These are phyloP conservation scores for Farysia itapuensis DNA, from an alignment of 1,284 basidiomycete genomes.

Conservation along the genomic window DNA sequence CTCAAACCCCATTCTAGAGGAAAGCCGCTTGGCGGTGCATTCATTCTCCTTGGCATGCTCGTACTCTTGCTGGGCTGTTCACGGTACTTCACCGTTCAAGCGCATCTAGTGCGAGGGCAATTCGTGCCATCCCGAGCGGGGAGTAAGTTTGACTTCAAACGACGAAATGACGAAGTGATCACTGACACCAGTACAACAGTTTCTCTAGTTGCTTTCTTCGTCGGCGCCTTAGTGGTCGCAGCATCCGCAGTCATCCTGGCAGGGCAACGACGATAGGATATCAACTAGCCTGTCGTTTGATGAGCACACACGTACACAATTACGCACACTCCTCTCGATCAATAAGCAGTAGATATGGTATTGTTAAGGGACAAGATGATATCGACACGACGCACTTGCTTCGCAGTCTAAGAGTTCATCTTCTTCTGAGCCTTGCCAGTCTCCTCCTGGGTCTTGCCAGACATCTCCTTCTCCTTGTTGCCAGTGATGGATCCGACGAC, in stretches of 20 bases:
- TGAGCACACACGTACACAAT: too few relatives aligned
- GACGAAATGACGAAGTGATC: too few relatives aligned
- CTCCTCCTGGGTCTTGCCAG: conserved; percentile 43
- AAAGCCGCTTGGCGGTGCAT: conserved; percentile 47
- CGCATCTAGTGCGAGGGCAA: conserved; percentile 32
- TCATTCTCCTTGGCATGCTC: conserved; percentile 45
- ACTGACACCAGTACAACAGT: too few relatives aligned
- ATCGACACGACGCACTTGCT: too few relatives aligned
- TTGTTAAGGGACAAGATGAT: too few relatives aligned
- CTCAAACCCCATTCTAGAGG: too few relatives aligned
- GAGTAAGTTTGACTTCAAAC: conserved; percentile 34
- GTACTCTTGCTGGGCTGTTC: conserved; percentile 38
- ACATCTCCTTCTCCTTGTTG: conserved; percentile 42
- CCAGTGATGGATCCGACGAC: conserved; percentile 48
- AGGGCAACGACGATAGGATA: too few relatives aligned
- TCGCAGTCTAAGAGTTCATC: conserved; percentile 34
- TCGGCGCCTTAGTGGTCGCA: conserved; percentile 34
- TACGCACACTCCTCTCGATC: too few relatives aligned
- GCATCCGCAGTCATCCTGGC: conserved; percentile 31
- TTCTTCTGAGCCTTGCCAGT: conserved; percentile 47
- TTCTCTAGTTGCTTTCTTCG: conserved; percentile 16
- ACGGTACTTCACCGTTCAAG: conserved; percentile 48
- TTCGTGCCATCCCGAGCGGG: conserved; percentile 45
- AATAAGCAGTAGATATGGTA: too few relatives aligned
- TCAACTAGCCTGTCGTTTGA: too few relatives aligned